Evolutionary conservation across 176 grass and related monocot species (phyloP).

Genomic region (Oryza nivara): DNA sequence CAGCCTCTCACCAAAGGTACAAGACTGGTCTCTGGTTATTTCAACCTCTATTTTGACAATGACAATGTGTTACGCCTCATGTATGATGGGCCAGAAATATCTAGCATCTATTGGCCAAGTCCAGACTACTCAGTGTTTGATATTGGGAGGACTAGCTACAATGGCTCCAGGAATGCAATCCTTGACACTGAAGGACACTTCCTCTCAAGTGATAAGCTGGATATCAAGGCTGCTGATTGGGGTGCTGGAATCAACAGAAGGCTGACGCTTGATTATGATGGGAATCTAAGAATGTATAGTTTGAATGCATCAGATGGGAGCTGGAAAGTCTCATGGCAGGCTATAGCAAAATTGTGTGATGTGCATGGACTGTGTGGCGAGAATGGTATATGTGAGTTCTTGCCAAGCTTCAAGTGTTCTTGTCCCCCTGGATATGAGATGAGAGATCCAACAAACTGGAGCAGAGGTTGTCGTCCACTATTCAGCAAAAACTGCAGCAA

Average conservation of each 20-base stretch:
- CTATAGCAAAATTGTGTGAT: slow-evolving; percentile 43
- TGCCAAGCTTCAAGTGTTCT: slow-evolving; percentile 37
- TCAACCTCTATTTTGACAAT: slow-evolving; percentile 64
- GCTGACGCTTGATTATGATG: slow-evolving; percentile 60
- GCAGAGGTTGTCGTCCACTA: slow-evolving; percentile 54
- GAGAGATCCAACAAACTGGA: slow-evolving; percentile 48
- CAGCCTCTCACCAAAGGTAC: slow-evolving; percentile 57
- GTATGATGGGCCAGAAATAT: slow-evolving; percentile 60
- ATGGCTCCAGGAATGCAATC: slow-evolving; percentile 58
- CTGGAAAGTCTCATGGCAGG: slow-evolving; percentile 60
- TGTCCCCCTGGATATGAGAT: slow-evolving; percentile 62
- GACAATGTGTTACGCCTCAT: slow-evolving; percentile 72
- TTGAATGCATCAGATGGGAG: slow-evolving; percentile 31
- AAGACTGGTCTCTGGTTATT: slow-evolving; percentile 56
- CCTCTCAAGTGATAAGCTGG: slow-evolving; percentile 57
- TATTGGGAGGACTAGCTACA: slow-evolving; percentile 56
- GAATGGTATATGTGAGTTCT: slow-evolving; percentile 60
- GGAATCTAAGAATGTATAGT: slow-evolving; percentile 64
- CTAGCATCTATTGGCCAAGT: slow-evolving; percentile 73
- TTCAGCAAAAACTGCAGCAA: slow-evolving; percentile 44
- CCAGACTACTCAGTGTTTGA: slow-evolving; percentile 11
- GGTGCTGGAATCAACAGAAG: slow-evolving; percentile 48
- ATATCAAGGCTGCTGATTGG: slow-evolving; percentile 53
- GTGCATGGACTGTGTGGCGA: slow-evolving; percentile 66
- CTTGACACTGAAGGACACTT: slow-evolving; percentile 60